Conservation (phyloP, 2,329 filamentous ascomycete species). For the Trichophyton schoenleinii region DNA sequence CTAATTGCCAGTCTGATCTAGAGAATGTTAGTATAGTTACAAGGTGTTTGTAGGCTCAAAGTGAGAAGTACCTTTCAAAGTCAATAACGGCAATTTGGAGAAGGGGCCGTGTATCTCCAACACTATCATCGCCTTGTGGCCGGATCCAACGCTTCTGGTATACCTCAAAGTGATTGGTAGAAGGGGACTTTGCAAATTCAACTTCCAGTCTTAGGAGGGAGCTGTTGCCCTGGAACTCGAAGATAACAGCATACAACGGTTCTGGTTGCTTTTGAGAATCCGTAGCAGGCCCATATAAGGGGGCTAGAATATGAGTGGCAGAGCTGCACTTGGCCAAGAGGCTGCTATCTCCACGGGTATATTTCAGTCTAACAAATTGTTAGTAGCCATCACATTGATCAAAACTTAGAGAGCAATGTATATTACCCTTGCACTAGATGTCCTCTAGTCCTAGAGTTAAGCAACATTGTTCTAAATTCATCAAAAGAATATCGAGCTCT, state of each 20-base stretch:
- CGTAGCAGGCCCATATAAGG: constrained; percentile 14
- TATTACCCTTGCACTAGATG: constrained; percentile 28
- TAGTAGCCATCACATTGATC: neutral
- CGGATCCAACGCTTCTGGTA: constrained; percentile 27
- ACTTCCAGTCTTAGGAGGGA: constrained; percentile 28
- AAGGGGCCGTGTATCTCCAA: constrained; percentile 17
- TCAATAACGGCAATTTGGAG: constrained; percentile 28
- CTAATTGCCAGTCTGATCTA: constrained; percentile 32
- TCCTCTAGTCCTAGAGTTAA: constrained; percentile 25
- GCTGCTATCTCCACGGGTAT: constrained; percentile 17
- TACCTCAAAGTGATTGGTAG: constrained; percentile 23
- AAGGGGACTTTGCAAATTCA: constrained; percentile 22
- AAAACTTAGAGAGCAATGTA: neutral
- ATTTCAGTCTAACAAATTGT: constrained; percentile 13
- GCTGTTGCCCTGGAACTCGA: constrained; percentile 26
- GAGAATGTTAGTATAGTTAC: neutral
- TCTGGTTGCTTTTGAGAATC: constrained; percentile 17
- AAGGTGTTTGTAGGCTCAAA: neutral
- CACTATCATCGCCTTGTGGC: constrained; percentile 15
- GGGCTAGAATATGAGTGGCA: constrained; percentile 21
- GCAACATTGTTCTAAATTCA: constrained; percentile 32
- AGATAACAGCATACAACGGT: constrained; percentile 28
- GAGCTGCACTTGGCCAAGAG: constrained; percentile 21
- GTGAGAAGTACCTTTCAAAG: constrained; percentile 22
- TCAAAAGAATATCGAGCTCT: constrained; percentile 22